Evolutionary conservation across 345 rosid genomes (phyloP).

Genomic region (Aurinia saxatilis): DNA sequence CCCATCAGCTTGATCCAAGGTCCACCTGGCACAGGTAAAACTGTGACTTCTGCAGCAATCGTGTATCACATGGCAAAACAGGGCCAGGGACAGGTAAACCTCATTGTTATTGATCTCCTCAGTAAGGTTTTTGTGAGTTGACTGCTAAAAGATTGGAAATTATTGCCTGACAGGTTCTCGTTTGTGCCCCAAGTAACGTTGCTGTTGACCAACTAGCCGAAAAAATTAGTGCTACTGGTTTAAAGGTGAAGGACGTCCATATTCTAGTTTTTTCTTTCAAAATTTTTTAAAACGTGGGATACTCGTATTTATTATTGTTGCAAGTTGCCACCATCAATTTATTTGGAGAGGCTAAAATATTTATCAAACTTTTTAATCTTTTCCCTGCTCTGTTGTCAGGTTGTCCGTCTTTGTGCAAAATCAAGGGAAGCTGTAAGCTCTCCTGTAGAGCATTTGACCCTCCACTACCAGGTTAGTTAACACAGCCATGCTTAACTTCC

Average conservation of each 20-base stretch:
- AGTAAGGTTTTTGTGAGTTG: not conserved
- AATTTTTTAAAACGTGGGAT: not conserved
- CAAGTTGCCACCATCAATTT: not conserved
- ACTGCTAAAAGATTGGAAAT: not conserved
- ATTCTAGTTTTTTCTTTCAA: not conserved
- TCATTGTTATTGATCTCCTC: constrained; percentile 1
- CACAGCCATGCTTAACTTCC: not conserved
- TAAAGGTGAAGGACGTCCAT: constrained; percentile 50
- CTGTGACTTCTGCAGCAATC: constrained; percentile 98
- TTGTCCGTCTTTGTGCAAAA: constrained; percentile 97
- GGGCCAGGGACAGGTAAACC: constrained; percentile 92
- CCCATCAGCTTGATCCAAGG: constrained; percentile 99
- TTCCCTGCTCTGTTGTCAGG: constrained; percentile 37
- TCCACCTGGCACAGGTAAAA: constrained; percentile 99
- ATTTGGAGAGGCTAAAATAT: not conserved
- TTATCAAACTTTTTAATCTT: not conserved
- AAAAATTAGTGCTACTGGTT: constrained; percentile 97
- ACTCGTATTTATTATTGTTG: constrained; percentile 1
- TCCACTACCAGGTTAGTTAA: constrained; percentile 90
- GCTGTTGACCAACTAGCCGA: constrained; percentile 99
- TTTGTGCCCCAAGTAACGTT: constrained; percentile 98
- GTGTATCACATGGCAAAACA: constrained; percentile 99
- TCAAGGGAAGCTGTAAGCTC: constrained; percentile 99
- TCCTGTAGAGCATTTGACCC: constrained; percentile 98
- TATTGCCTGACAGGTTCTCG: constrained; percentile 60